These are phyloP conservation scores for Wickerhamiella nectarea DNA, from an alignment of 805 yeast species.

Conservation along the genomic window DNA sequence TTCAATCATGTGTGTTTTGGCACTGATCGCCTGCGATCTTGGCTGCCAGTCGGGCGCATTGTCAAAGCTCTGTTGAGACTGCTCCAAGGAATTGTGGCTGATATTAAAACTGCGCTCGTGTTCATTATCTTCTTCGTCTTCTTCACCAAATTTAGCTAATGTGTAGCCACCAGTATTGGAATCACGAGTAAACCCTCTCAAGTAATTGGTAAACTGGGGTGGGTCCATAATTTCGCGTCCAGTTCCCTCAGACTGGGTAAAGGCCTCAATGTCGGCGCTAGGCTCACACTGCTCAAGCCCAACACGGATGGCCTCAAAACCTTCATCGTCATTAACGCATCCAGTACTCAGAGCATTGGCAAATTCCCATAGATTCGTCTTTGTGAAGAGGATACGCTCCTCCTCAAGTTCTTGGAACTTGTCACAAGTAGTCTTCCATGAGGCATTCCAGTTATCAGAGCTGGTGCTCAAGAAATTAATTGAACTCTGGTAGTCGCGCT, in stretches of 20 bases:
- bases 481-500: conserved; percentile 47
- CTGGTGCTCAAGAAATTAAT: conserved; percentile 41
- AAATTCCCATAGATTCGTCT: conserved; percentile 63
- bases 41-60: conserved; percentile 7
- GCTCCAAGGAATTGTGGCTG: conserved; percentile 4
- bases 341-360: conserved; percentile 60
- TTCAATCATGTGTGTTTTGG: background rate
- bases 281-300: conserved; percentile 57
- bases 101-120: conserved; percentile 1
- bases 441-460: conserved; percentile 50
- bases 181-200: conserved; percentile 31
- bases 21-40: background rate
- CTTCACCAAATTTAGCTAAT: conserved; percentile 25
- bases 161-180: conserved; percentile 20
- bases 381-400: conserved; percentile 55
- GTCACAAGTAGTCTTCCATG: conserved; percentile 55
- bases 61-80: conserved; percentile 4
- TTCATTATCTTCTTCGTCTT: background rate
- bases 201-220: conserved; percentile 50
- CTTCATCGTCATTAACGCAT: conserved; percentile 67
- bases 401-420: conserved; percentile 55
- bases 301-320: conserved; percentile 57
- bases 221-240: conserved; percentile 49
- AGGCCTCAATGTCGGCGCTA: conserved; percentile 40
- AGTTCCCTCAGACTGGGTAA: conserved; percentile 44